Evolutionary conservation across 2,329 filamentous ascomycete species (phyloP), one percentile per base, ranked within the genome.

Genomic region (Mycosphaerelloides madeirae): DNA sequence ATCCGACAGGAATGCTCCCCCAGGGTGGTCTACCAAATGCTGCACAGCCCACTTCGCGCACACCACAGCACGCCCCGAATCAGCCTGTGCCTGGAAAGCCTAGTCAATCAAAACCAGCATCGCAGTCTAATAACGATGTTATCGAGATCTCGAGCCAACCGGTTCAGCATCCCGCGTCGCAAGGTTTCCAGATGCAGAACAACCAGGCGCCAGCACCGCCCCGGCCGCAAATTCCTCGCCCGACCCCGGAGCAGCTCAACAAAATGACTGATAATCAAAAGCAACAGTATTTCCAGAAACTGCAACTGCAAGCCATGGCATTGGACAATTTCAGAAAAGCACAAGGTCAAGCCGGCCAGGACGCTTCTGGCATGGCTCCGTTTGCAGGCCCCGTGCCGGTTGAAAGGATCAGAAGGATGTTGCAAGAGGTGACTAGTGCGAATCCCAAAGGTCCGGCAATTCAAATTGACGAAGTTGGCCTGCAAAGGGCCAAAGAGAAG

Each of bases 51-150:
- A 38, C 39, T 15, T 51, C 52, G 34, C 49, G 51, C 19, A 48
- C 46, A 6, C 46, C 46, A 13, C 52, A 48, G 16, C 18, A 36
- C 16, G 29, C 46, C 7, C n/a, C 43, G 19, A 34, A 36, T n/a
- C 65, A 67, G 35, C 32, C 56, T 31, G 52, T 52, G 47, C 43
- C 52, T 31, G 16, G 22, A 35, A 25, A 49, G 42, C 31, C 52
- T 44, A 31, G 42, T 33, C 5, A 48, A 49, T 36, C 55, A 55
- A 56, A 57, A 44, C 39, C 59, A 31, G 41, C 48, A 19, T 54
- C 55, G 25, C 45, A 46, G 18, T 29, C 64, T 8, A 68, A 63
- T 41, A 70, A 72, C 16, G 71, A 74, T 51, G 57, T 65, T 12
- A 50, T 62, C 16, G 70, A 73, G 41, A 62, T 65, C 31, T 60